Evolutionary conservation across 2,329 filamentous ascomycete genomes (phyloP), one percentile per base, ranked within the genome.

Genomic region (Aspergillus brasiliensis): DNA sequence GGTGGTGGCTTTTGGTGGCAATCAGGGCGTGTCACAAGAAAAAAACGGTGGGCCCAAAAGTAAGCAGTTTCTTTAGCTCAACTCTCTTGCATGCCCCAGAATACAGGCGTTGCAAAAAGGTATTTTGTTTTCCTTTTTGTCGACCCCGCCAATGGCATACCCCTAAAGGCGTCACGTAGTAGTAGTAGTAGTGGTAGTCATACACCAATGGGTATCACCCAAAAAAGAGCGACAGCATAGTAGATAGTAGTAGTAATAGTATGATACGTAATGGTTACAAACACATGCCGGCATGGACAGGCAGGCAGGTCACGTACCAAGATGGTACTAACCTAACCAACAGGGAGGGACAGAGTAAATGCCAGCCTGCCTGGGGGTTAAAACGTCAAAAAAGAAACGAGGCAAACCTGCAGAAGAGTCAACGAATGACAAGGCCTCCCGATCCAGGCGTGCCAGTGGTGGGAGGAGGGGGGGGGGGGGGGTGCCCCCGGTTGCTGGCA

Each of bases 331-430:
- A 28, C n/a, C n/a, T n/a, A n/a, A n/a, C n/a, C n/a, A n/a, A n/a
- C n/a, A n/a, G n/a, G n/a, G n/a, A n/a, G n/a, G n/a, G n/a, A n/a
- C n/a, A n/a, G n/a, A n/a, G n/a, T n/a, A n/a, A 7, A 23, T 48
- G 21, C 15, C 44, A 28, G 13, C 44, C 23, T 48, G 21, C 15
- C 23, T n/a, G 23, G 21, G 13, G 44, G n/a, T n/a, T n/a, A n/a
- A n/a, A 48, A 19, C 23, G 44, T 48, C 44, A 48, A 48, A 48
- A 48, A 48, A 17, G 25, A 49, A 49, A 49, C 46, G 25, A 49
- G 46, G 46, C 46, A 28, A 28, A 28, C 46, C 46, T 49, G 46
- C 46, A 49, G 46, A 49, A 49, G 15, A 4, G 25, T 17, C 25
- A 17, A 49, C 13, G 25, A 49, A 49, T 49, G 44, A 23, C 23